These are phyloP conservation scores for Diaporthe sp. DNA, from an alignment of 2,329 filamentous ascomycete species.

Conservation along the genomic window DNA sequence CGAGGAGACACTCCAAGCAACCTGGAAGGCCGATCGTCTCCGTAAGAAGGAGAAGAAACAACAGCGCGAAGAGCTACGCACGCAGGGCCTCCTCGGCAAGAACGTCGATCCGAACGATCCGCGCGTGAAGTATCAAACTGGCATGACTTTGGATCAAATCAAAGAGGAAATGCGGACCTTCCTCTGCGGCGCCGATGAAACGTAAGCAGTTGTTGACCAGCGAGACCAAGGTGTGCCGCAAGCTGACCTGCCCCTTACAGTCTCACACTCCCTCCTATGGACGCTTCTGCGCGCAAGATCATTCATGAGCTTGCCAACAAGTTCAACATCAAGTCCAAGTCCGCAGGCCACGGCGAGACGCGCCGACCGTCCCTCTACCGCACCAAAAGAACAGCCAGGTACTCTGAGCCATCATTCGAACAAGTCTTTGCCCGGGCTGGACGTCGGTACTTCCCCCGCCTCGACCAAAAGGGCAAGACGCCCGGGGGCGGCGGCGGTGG, in stretches of 20 bases:
- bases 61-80: constrained; percentile 75
- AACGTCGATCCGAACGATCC: constrained; percentile 67
- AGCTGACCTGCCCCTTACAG: constrained; percentile 52
- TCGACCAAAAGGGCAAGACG: constrained; percentile 52
- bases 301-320: constrained; percentile 83
- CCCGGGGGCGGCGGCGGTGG: constrained; percentile 30
- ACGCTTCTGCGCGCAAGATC: constrained; percentile 78
- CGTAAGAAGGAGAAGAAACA: constrained; percentile 79
- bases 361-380: constrained; percentile 84
- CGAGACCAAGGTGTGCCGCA: not conserved
- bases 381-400: constrained; percentile 72
- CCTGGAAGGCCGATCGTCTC: constrained; percentile 75
- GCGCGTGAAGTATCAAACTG: constrained; percentile 76
- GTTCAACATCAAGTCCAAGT: constrained; percentile 86
- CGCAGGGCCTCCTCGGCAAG: constrained; percentile 73
- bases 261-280: constrained; percentile 84
- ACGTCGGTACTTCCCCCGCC: constrained; percentile 66
- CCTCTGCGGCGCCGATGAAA: constrained; percentile 69
- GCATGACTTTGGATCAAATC: constrained; percentile 77
- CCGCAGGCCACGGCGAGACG: constrained; percentile 76
- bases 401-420: constrained; percentile 66
- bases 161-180: constrained; percentile 79
- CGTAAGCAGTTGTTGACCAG: constrained; percentile 58
- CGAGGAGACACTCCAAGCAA: constrained; percentile 65
- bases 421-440: constrained; percentile 56